A percentile compares a stretch with the other conserved stretches of the same genome.
These are phyloP conservation scores for Adansonia digitata DNA, from an alignment of 345 rosid genomes.

Conservation along the genomic window DNA sequence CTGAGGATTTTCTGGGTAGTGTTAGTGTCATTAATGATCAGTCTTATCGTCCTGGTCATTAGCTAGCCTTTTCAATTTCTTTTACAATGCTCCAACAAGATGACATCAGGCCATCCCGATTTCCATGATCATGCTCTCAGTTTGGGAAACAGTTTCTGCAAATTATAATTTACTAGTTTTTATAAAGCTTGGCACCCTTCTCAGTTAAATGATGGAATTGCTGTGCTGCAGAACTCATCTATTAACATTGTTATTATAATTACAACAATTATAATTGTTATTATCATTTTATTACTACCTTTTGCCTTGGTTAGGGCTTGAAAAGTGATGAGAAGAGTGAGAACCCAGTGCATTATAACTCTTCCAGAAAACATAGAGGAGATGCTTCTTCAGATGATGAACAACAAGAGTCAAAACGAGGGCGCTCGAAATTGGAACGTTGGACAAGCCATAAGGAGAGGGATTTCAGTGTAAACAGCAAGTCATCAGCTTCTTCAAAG, in stretches of 20 bases:
- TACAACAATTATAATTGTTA: neutral
- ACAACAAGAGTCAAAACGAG: conserved; percentile 66
- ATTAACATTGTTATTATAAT: neutral
- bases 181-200: neutral
- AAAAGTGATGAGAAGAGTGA: conserved; percentile 43
- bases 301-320: conserved; percentile 41
- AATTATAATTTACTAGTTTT: too few relatives aligned
- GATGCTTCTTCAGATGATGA: conserved; percentile 76
- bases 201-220: neutral
- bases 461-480: conserved; percentile 49
- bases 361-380: conserved; percentile 53
- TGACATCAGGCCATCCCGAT: too few relatives aligned
- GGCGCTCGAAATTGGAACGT: conserved; percentile 85
- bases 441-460: conserved; percentile 95
- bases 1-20: too few relatives aligned
- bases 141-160: too few relatives aligned
- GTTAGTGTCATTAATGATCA: too few relatives aligned
- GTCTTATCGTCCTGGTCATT: too few relatives aligned
- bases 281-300: conserved; percentile 25
- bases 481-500: conserved; percentile 61
- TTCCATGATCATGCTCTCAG: too few relatives aligned
- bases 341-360: conserved; percentile 35
- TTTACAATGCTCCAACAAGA: too few relatives aligned
- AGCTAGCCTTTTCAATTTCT: too few relatives aligned
- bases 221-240: conserved; percentile 17